Base-by-base conservation (phyloP, 2,329 filamentous ascomycete species). In the Bipolaris victoriae region DNA sequence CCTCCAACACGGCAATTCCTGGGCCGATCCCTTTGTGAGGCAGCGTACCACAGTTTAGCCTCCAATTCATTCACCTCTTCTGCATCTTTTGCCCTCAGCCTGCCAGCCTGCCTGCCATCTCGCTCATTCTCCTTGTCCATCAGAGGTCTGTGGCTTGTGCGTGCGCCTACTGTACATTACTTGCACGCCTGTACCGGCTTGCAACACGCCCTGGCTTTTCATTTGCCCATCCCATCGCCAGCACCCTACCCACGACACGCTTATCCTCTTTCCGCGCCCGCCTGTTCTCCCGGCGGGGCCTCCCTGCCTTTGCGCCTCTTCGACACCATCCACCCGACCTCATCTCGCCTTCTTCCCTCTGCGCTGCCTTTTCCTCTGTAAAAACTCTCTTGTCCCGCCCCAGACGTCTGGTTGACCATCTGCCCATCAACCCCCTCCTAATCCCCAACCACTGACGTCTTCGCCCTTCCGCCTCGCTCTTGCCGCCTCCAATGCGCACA, bases 401-500 rank as follows among this genome's bases (percentile, higher is more conserved):
- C 48, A 33, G 46, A 13, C 29, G n/a, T 41, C 36, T 41, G 39
- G 5, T 16, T 41, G 20, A 15, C 20, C 39, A 24, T 41, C 11
- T 22, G 3, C 24, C 39, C 20, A 22, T 7, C 39, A 2, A 20
- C 20, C 9, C 11, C 16, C 39, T 41, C 20, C 39, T 26, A 26
- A 29, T 10, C 26, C 35, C n/a, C n/a, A 13, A 10, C 24, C 16
- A 31, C 24, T 41, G 39, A 41, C 41, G 31, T 37, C 33, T 15
- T 37, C 24, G 43, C 36, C 37, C 10, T 24, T 45, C 35, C 48
- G 48, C 46, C 43, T 39, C 52, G 45, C 44, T 59, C 60, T 55
- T 63, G 61, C 62, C 56, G 57, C 55, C 58, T 61, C 52, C 67
- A 68, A 76, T 76, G 74, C 72, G 60, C 70, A 69, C 67, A 60